phyloP scores from a whole-genome alignment of 2,329 filamentous ascomycete species.

The Aspergillus felis region DNA sequence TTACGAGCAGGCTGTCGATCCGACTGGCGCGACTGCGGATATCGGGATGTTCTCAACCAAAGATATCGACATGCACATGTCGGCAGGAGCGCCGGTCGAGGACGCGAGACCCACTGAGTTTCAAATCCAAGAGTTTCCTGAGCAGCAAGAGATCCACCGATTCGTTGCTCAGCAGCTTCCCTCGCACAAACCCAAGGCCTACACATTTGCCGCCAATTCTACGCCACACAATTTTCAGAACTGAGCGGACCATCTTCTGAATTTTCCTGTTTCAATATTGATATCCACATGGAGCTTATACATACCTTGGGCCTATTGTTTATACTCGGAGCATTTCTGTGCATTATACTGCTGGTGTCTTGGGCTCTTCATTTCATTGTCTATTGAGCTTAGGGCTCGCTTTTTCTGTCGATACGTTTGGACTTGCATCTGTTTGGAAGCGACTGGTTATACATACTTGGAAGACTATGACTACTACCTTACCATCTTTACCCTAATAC shows the following conservation, averaged over 20 bases:
- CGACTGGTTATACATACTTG: conserved; percentile 22
- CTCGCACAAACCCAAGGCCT: conserved; percentile 40
- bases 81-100: conserved; percentile 17
- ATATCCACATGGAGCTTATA: conserved; percentile 2
- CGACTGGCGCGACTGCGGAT: conserved; percentile 23
- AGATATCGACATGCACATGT: conserved; percentile 25
- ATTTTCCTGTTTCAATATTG: conserved; percentile 1
- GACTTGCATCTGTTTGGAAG: conserved; percentile 4
- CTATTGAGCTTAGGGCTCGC: conserved; percentile 15
- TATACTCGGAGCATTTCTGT: conserved; percentile 14
- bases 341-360: conserved; percentile 9
- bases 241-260: neutral
- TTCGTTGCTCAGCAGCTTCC: conserved; percentile 41
- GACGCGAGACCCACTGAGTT: conserved; percentile 39
- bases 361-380: conserved; percentile 9
- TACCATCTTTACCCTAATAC: conserved; percentile 13
- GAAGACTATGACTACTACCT: conserved; percentile 22
- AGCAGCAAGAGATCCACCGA: conserved; percentile 42
- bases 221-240: conserved; percentile 35
- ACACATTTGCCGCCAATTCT: conserved; percentile 41
- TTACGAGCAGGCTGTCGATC: conserved; percentile 33
- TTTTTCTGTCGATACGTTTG: conserved; percentile 27
- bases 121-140: conserved; percentile 42
- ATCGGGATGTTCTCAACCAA: conserved; percentile 32
- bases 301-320: conserved; percentile 9